Base-by-base conservation (phyloP, 2,329 filamentous ascomycete genomes). In the Fusarium nanum region DNA sequence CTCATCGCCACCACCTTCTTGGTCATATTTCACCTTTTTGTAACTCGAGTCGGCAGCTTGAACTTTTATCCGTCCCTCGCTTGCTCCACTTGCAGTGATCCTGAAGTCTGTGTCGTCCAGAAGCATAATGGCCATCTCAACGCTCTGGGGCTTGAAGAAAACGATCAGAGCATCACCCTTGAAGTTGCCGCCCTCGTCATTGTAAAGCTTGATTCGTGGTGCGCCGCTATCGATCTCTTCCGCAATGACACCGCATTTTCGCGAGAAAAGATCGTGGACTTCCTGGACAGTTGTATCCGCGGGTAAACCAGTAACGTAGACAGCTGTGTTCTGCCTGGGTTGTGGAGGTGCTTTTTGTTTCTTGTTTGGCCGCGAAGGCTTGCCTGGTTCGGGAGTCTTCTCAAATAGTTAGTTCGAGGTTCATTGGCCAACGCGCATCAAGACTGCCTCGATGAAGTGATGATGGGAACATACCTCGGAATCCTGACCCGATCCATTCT, bases 131-230 rank as follows among this genome's bases (percentile, higher is more conserved):
- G 93, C 93, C 83, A 94, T 91, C 44, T 92, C 84, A 62, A 99
- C 95, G n/a, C 93, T 97, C 77, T 97, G 94, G 0, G 94, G 92
- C 74, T 96, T 93, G 86, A 97, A 98, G 82, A 97, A 99, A 37
- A 98, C 93, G 57, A 99, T 85, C 32, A 99, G 86, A 4, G 93
- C 94, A 77, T 98, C 94, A 65, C 96, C 96, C 78, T 98, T 98
- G 85, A 97, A 97, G 18, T 89, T 88, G 22, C 94, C 96, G 2
- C 90, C 82, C 2, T 92, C 89, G 77, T 98, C 91, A 22, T 85
- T 89, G 81, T 99, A 99, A 80, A 99, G 89, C 82, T 97, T 98
- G 81, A 99, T 95, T 40, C 96, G 91, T 46, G 93, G 93, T 47
- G 90, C 88, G 60, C 93, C 92, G 75, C 90, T 94, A 76, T 98